phyloP scores from a whole-genome alignment of 2,329 filamentous ascomycete genomes.

The Sarocladium strictum region DNA sequence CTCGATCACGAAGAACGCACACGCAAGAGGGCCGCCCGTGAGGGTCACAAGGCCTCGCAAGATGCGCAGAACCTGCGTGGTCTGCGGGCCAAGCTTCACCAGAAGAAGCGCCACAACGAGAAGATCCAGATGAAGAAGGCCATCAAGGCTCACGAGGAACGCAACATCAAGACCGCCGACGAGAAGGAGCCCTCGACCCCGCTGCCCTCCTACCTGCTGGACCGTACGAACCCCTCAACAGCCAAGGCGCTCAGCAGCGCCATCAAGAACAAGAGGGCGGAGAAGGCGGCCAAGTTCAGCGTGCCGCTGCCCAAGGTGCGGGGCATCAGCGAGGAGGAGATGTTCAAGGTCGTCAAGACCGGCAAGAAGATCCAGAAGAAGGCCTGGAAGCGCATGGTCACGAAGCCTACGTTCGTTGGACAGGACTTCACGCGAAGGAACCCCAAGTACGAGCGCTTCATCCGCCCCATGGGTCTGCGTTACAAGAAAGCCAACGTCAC shows the following conservation, averaged over 20 bases:
- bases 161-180: slow-evolving; percentile 85
- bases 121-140: slow-evolving; percentile 98
- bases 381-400: slow-evolving; percentile 65
- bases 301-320: slow-evolving; percentile 92
- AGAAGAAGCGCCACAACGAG: slow-evolving; percentile 90
- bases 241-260: slow-evolving; percentile 71
- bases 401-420: slow-evolving; percentile 68
- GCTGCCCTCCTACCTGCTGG: slow-evolving; percentile 87
- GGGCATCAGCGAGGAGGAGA: slow-evolving; percentile 88
- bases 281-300: slow-evolving; percentile 89
- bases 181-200: slow-evolving; percentile 75
- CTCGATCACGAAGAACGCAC: slow-evolving; percentile 80
- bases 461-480: slow-evolving; percentile 43
- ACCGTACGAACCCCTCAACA: slow-evolving; percentile 58
- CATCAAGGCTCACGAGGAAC: slow-evolving; percentile 92
- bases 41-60: slow-evolving; percentile 80
- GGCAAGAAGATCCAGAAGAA: slow-evolving; percentile 93
- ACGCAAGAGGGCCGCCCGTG: slow-evolving; percentile 82
- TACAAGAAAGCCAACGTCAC: slow-evolving; percentile 51
- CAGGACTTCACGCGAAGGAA: slow-evolving; percentile 84
- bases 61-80: slow-evolving; percentile 92
- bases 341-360: slow-evolving; percentile 95
- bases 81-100: slow-evolving; percentile 85
- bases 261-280: slow-evolving; percentile 92
- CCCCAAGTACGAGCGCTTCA: slow-evolving; percentile 61